Evolutionary conservation across 2,329 filamentous ascomycete genomes (phyloP), one percentile per base, ranked within the genome.

Genomic region (Diaporthe citri): DNA sequence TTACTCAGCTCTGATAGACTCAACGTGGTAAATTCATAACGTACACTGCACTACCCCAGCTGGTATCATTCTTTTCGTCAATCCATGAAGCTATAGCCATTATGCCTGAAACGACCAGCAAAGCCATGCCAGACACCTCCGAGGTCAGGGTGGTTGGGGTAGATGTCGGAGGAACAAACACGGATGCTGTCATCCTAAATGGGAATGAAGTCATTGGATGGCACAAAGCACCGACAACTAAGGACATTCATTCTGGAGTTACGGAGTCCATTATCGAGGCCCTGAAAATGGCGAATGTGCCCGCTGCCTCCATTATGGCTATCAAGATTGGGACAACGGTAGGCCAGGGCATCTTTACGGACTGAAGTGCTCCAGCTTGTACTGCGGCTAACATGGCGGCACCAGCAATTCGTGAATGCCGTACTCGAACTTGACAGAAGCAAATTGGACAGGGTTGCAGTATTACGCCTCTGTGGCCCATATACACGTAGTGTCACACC

Each of bases 251-350:
- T 22, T 69, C 64, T 5, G 64, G 64, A 5, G 64, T 69, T 1
- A 69, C 46, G 1, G 6, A 22, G 15, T 69, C 64, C 15, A 34
- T 69, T 9, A 13, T 31, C 1, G 34, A 69, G 48, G 64, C 64
- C 17, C n/a, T 69, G 13, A 69, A 41, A 41, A 69, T 69, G 34
- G 64, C 64, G 0, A 15, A 55, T 12, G 48, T 69, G n/a, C n/a
- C 64, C 1, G 7, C 7, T 13, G n/a, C 13, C 4, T 69, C 48
- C 17, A 52, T 69, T 2, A 52, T 41, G 48, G 64, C 64, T 9
- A 55, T 69, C n/a, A 69, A 69, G n/a, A 69, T 69, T 31, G 64
- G 64, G n/a, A 69, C 64, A 13, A 69, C 64, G 34, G 64, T 69
- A 69, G n/a, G 64, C 22, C 4, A 1, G 5, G 1, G 13, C 6